Evolutionary conservation across 495 filamentous ascomycete genomes (phyloP).

Genomic region (Xylaria scruposa): DNA sequence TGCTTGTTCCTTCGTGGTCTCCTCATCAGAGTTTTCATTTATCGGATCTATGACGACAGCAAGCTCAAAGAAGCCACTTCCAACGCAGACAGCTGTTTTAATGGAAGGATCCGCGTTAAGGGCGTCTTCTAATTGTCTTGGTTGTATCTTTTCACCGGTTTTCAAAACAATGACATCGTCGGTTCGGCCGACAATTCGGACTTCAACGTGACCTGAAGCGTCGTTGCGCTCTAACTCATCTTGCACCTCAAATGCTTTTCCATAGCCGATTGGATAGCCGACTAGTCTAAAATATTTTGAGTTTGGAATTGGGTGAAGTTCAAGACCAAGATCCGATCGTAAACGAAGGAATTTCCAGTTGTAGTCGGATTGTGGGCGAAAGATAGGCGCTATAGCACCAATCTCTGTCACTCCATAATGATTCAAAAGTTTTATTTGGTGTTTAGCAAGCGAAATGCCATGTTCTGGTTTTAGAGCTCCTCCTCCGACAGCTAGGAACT

Average conservation of each 20-base stretch:
- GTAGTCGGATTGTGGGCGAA: conserved; percentile 40
- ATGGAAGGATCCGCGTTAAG: conserved; percentile 30
- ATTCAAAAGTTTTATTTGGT: conserved; percentile 44
- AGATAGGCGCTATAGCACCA: conserved; percentile 47
- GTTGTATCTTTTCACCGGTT: conserved; percentile 50
- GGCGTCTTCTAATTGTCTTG: conserved; percentile 38
- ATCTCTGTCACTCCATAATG: conserved; percentile 50
- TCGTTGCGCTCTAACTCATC: conserved; percentile 39
- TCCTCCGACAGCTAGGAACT: conserved; percentile 54
- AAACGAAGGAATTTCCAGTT: conserved; percentile 48
- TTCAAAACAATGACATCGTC: conserved; percentile 51
- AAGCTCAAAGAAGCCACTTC: conserved; percentile 43
- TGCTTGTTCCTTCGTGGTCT: conserved; percentile 31
- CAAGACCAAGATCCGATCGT: conserved; percentile 41
- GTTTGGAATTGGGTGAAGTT: conserved; percentile 27
- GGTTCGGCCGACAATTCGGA: conserved; percentile 39
- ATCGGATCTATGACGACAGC: conserved; percentile 44
- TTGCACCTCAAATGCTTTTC: conserved; percentile 40
- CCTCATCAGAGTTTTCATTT: conserved; percentile 6
- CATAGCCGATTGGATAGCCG: conserved; percentile 37
- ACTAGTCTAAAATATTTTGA: conserved; percentile 31
- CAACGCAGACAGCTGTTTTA: conserved; percentile 45
- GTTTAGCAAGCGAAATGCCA: conserved; percentile 30
- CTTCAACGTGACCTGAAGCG: conserved; percentile 27
- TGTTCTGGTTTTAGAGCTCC: conserved; percentile 41